Base-by-base conservation (phyloP, 495 filamentous ascomycete species). In the Diplogelasinospora grovesii region DNA sequence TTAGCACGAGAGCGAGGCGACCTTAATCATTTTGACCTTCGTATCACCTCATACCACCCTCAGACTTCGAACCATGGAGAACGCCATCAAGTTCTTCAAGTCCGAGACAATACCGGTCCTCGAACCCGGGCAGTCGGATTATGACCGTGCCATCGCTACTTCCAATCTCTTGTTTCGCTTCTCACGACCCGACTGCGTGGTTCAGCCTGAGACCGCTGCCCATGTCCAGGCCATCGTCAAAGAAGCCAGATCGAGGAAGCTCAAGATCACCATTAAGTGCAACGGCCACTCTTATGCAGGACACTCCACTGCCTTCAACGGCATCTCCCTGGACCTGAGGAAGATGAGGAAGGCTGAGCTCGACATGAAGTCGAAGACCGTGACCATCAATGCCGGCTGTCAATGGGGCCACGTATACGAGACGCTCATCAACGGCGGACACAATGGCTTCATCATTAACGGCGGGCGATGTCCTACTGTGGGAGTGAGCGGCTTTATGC, bases 391-490 rank as follows among this genome's bases (percentile, higher is more conserved):
- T 11, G 40, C 22, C 18, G 26, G 32, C 13, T 24, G 18, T 11
- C 10, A 16, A 14, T 46, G 52, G 52, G 46, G 45, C 9, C 35
- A 56, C 21, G 52, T 39, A 3, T 56, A 56, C 28, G 32, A 46
- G 18, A 32, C 23, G 21, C 20, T 54, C 8, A 23, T 56, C 5
- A 42, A 46, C 29, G 36, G 23, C 3, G 16, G 36, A 4, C 48
- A 42, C 9, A 22, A 57, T 13, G 53, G 53, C 1, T 38, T 9
- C 6, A 38, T 57, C 11, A 49, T 57, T 13, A 57, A 49, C 19
- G 54, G 54, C 24, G 54, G 54, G 8, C 43, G 53, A 3, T 57
- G 53, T 20, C 54, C 54, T n/a, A 48, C 32, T 26, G 48, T 57
- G 0, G 54, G 54, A 8, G 53, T 57, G 14, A 45, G 54, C 26